Evolutionary conservation across 2,329 filamentous ascomycete species (phyloP), one percentile per base, ranked within the genome.

Genomic region (Xylariaceae sp.): DNA sequence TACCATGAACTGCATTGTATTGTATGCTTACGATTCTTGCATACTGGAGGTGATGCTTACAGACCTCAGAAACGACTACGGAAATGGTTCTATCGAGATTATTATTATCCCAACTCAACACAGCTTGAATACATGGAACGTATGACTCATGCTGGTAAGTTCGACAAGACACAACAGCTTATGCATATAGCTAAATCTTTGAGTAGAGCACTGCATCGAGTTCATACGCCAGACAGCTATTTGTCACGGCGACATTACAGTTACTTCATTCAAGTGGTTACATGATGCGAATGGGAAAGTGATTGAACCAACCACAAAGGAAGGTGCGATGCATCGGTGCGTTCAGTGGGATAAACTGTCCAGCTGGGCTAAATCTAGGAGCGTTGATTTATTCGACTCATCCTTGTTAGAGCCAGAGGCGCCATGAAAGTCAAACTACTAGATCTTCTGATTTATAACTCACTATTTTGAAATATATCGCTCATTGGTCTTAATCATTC

Each of bases 1-100:
- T 54, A 47, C 13, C 51, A 54, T 14, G 47, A 54, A 40, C 38
- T 54, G 6, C 51, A 54, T 34, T 54, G 51, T 28, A 39, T 54
- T 2, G 51, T 50, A 54, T 28, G 47, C 46, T 34, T n/a, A n/a
- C n/a, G n/a, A n/a, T n/a, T n/a, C n/a, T n/a, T n/a, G n/a, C n/a
- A n/a, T n/a, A n/a, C n/a, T n/a, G n/a, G n/a, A n/a, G n/a, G n/a
- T n/a, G n/a, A n/a, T n/a, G n/a, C 22, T 45, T 5, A 41, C 2
- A 3, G 2, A 45, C 19, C 12, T 34, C 22, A 54, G 51, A 54
- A 54, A 47, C 38, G 16, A 2, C 9, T 50, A 13, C 47, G 51
- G 5, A 39, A 43, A 28, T 47, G 47, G 39, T 33, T 54, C 10
- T 54, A 54, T 38, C 14, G 33, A 18, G 47, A 54, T n/a, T 48